Evolutionary conservation across 768 basidiomycete genomes (phyloP), one percentile per base, ranked within the genome.

Genomic region (Clitopilus hobsonii): DNA sequence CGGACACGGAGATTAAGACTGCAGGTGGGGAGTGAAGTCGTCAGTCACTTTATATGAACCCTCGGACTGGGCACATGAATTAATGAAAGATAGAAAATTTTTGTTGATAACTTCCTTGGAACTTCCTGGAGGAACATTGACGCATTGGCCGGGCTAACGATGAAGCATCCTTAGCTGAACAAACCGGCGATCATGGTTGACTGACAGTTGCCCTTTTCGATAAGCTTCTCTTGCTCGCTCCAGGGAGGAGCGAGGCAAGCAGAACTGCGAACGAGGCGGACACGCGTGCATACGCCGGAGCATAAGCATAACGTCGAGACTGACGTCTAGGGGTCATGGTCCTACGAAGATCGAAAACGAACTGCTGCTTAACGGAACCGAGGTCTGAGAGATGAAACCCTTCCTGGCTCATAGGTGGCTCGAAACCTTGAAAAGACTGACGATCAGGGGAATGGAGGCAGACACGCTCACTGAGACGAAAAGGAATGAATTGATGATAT

Each of bases 401-500:
- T 23, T 45, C 22, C 10, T 6, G 18, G 41, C n/a, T 45, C 41
- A 36, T 36, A n/a, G 32, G 32, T 36, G 41, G 41, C 22, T 45
- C 22, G 18, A 45, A 20, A 20, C 41, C 22, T 45, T 10, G n/a
- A 20, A 10, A 10, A 10, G n/a, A 20, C n/a, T 18, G 18, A 45
- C 41, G 41, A 45, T 45, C 22, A 45, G 22, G 41, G 41, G 10
- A 18, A 23, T 18, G n/a, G n/a, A 45, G 41, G 22, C 41, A 23
- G 16, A 20, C 41, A 20, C 22, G 41, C 41, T 45, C 22, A 45
- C 41, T 45, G 16, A 20, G 14, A 55, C 24, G 18, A 24, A 22
- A 38, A 45, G 20, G 56, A 51, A 51, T 57, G 55, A 58, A 58
- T 58, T 69, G 67, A n/a, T n/a, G n/a, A 63, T 69, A 72, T 71